A percentile compares a stretch with the other conserved stretches of the same genome.
These are phyloP conservation scores for Hypoxylon sp. DNA, from an alignment of 2,329 filamentous ascomycete species.

Conservation along the genomic window DNA sequence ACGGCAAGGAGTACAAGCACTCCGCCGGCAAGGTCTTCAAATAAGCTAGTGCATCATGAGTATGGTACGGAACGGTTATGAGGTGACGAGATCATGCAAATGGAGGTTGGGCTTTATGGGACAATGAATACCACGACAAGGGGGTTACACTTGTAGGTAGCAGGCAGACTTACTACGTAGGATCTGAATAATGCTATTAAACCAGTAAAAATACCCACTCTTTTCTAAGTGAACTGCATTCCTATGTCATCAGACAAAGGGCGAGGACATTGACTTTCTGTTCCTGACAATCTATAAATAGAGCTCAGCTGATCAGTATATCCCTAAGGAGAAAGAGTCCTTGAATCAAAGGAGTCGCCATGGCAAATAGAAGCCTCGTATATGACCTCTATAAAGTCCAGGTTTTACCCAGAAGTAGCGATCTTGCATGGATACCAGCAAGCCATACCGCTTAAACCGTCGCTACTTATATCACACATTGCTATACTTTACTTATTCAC, in stretches of 20 bases:
- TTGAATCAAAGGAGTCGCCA: conserved; percentile 4
- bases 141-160: conserved; percentile 31
- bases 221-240: conserved; percentile 14
- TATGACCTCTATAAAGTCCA: conserved; percentile 26
- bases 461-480: background rate
- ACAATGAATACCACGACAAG: conserved; percentile 32
- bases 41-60: conserved; percentile 68
- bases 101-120: conserved; percentile 32
- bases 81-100: conserved; percentile 49
- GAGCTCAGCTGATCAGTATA: background rate
- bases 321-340: conserved; percentile 6
- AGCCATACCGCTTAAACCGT: conserved; percentile 3
- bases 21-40: conserved; percentile 99
- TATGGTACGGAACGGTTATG: conserved; percentile 45
- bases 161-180: conserved; percentile 29
- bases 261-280: background rate
- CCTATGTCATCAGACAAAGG: background rate
- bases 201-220: conserved; percentile 4
- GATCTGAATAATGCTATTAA: conserved; percentile 38
- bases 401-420: background rate
- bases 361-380: conserved; percentile 2
- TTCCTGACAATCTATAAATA: conserved; percentile 18
- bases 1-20: conserved; percentile 91
- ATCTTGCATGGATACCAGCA: background rate
- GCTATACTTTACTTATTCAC: background rate